phyloP scores from a whole-genome alignment of 768 basidiomycete species.

The Hygrophorus pudorinus region DNA sequence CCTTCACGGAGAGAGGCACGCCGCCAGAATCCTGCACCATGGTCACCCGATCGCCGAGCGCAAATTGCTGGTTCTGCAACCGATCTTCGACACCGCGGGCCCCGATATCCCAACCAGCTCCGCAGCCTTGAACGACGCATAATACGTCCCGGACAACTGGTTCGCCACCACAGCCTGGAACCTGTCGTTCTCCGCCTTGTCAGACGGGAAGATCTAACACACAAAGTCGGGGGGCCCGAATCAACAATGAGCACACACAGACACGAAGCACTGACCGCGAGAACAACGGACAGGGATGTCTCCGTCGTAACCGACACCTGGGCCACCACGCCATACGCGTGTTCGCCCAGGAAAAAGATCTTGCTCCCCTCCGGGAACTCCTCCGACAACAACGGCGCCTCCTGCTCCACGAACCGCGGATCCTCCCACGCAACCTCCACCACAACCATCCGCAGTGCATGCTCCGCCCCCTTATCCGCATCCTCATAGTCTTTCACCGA shows the following conservation, averaged over 20 bases:
- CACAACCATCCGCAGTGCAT: conserved; percentile 81
- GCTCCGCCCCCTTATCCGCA: conserved; percentile 70
- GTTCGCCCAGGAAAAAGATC: conserved; percentile 93
- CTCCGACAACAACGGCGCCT: conserved; percentile 69
- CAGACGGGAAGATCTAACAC: too few species aligned
- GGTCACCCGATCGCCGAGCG: too few species aligned
- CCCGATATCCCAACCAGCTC: conserved; percentile 65
- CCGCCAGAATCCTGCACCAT: too few species aligned
- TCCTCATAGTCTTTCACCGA: conserved; percentile 93
- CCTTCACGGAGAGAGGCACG: too few species aligned
- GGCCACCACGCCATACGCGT: conserved; percentile 93
- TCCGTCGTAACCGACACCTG: conserved; percentile 72
- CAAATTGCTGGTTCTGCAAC: too few species aligned
- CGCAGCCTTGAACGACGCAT: too few species aligned
- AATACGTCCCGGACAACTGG: too few species aligned
- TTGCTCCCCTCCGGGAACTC: conserved; percentile 88
- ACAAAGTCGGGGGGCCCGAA: too few species aligned
- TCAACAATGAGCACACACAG: not conserved
- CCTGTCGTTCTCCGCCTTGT: too few species aligned
- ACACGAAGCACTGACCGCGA: conserved; percentile 52
- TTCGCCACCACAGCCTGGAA: too few species aligned
- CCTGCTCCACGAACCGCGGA: conserved; percentile 74
- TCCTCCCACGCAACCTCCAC: conserved; percentile 80
- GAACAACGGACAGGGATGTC: conserved; percentile 63
- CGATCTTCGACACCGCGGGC: conserved; percentile 78